Evolutionary conservation across 1,284 basidiomycete species (phyloP).

Genomic region (Polyporus tsugae): DNA sequence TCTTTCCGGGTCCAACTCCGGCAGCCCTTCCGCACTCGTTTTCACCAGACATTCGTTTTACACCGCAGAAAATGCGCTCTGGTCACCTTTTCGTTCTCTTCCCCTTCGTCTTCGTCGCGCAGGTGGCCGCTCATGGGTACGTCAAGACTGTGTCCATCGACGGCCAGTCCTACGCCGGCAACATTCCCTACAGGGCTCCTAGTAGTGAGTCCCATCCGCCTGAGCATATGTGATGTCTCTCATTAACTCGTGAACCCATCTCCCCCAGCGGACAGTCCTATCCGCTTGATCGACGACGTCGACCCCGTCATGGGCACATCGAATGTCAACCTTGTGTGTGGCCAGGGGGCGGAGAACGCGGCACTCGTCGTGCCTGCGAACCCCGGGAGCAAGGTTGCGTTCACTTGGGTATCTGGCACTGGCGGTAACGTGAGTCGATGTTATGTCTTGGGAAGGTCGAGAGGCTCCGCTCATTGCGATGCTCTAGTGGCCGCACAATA

Average conservation of each 20-base stretch:
- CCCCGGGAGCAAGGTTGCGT: slow-evolving; percentile 66
- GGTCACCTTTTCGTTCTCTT: background rate
- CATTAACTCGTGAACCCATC: background rate
- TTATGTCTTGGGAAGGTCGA: background rate
- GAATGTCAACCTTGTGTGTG: slow-evolving; percentile 70
- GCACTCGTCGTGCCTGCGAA: slow-evolving; percentile 63
- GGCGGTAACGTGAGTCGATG: slow-evolving; percentile 50
- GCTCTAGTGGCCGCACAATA: slow-evolving; percentile 48
- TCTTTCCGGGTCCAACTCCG: background rate
- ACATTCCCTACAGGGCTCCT: slow-evolving; percentile 41
- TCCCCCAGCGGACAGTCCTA: slow-evolving; percentile 49
- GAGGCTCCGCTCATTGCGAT: background rate
- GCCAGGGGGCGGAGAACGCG: slow-evolving; percentile 59
- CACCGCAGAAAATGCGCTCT: background rate
- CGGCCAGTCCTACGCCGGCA: slow-evolving; percentile 34
- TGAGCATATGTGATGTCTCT: background rate
- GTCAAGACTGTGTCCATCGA: slow-evolving; percentile 35
- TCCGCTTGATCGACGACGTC: slow-evolving; percentile 64
- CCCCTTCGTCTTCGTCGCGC: background rate
- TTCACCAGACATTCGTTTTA: background rate
- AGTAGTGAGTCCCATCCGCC: slow-evolving; percentile 12
- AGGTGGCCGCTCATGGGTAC: slow-evolving; percentile 33
- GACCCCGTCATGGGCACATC: slow-evolving; percentile 69
- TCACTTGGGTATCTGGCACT: slow-evolving; percentile 65
- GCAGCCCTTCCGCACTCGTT: background rate